These are phyloP conservation scores for Xylaria hypoxylon DNA, from an alignment of 2,329 filamentous ascomycete species.

Conservation along the genomic window DNA sequence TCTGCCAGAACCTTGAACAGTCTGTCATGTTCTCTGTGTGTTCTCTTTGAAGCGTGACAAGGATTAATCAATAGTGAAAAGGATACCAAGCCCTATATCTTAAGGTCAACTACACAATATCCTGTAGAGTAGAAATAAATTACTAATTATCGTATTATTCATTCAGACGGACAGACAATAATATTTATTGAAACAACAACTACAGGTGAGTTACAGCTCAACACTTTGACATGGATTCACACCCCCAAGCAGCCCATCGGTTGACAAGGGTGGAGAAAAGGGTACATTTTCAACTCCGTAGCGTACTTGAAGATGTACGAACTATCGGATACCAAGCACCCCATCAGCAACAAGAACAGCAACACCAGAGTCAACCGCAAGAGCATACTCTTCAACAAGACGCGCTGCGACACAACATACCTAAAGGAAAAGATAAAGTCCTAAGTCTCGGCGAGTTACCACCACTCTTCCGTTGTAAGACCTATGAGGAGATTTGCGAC, in stretches of 20 bases:
- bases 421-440: not conserved
- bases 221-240: conserved; percentile 11
- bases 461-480: conserved; percentile 34
- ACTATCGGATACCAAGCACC: conserved; percentile 1
- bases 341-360: not conserved
- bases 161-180: not conserved
- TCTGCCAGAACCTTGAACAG: not conserved
- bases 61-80: conserved; percentile 1
- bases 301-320: conserved; percentile 14
- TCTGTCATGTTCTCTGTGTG: not conserved
- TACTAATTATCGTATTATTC: not conserved
- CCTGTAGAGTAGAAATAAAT: no score
- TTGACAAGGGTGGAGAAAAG: not conserved
- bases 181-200: not conserved
- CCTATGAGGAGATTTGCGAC: conserved; percentile 12
- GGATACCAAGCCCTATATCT: not conserved
- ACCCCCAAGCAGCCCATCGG: not conserved
- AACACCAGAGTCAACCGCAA: not conserved
- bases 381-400: not conserved
- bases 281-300: conserved; percentile 23
- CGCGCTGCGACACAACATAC: not conserved
- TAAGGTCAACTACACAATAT: not conserved
- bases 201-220: not conserved
- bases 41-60: not conserved
- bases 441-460: conserved; percentile 15